Percentiles rank a stretch among this genome's conserved stretches.
These are phyloP conservation scores for Auricularia cornea DNA, from an alignment of 768 basidiomycete species.

Conservation along the genomic window DNA sequence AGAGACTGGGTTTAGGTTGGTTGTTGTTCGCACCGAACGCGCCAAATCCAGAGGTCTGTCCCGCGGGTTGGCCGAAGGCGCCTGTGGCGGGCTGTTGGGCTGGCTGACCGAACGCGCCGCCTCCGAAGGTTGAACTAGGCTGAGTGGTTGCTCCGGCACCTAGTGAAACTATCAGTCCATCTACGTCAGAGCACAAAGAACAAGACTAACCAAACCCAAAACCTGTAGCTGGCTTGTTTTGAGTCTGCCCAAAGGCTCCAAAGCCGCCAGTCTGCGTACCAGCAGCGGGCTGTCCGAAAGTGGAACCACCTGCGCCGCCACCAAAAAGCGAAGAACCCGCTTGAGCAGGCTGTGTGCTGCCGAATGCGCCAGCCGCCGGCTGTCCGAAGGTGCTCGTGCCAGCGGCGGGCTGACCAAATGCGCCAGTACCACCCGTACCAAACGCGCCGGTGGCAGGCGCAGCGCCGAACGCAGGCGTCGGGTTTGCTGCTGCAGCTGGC, in stretches of 20 bases:
- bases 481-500: constrained; percentile 1
- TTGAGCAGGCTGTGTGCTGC: too few species aligned
- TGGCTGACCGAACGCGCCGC: constrained; percentile 26
- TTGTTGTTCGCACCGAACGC: constrained; percentile 23
- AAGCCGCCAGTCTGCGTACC: constrained; percentile 12
- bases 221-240: constrained; percentile 14
- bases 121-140: constrained; percentile 27
- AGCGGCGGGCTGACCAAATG: constrained; percentile 22
- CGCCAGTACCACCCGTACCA: constrained; percentile 15
- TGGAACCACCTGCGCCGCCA: constrained; percentile 11
- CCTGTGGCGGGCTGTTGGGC: constrained; percentile 22
- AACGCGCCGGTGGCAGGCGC: neutral
- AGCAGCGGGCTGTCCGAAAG: constrained; percentile 22
- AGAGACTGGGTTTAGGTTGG: neutral
- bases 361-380: neutral
- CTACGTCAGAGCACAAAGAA: constrained; percentile 13
- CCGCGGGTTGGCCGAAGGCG: constrained; percentile 30
- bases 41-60: constrained; percentile 23
- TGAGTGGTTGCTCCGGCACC: constrained; percentile 13
- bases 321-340: too few species aligned
- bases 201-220: constrained; percentile 33
- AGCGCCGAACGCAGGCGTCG: neutral
- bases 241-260: constrained; percentile 13
- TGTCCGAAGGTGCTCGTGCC: constrained; percentile 13
- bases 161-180: neutral